Conservation (phyloP, 2,329 filamentous ascomycete species). For the Emmonsiellopsis sp. region DNA sequence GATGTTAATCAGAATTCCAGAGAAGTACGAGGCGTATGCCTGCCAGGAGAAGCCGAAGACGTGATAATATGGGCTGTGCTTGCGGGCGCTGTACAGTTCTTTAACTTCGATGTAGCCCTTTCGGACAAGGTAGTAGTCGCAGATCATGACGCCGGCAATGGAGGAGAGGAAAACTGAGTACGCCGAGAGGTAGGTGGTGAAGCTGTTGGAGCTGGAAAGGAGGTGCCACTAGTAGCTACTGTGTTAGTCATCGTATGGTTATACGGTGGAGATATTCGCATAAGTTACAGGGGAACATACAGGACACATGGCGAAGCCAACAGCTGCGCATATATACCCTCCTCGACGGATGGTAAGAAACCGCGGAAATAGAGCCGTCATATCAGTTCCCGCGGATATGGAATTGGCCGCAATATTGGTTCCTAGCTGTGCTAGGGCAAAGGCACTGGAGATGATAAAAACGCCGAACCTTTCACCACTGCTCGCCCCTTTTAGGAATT, state of each 20-base stretch:
- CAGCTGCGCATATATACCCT: slow-evolving; percentile 70
- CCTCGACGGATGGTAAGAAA: slow-evolving; percentile 80
- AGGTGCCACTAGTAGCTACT: slow-evolving; percentile 48
- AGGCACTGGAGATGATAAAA: slow-evolving; percentile 62
- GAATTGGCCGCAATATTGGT: slow-evolving; percentile 85
- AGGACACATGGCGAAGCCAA: slow-evolving; percentile 83
- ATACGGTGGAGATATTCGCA: background rate
- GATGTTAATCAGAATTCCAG: slow-evolving; percentile 80
- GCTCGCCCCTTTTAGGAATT: slow-evolving; percentile 60
- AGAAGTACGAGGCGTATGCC: slow-evolving; percentile 72
- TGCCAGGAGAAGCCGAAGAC: slow-evolving; percentile 70
- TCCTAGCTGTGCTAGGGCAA: slow-evolving; percentile 70
- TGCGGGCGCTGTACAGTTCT: slow-evolving; percentile 66
- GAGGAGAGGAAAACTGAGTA: slow-evolving; percentile 92
- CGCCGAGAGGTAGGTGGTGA: slow-evolving; percentile 83
- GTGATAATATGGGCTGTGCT: slow-evolving; percentile 59
- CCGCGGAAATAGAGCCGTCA: slow-evolving; percentile 70
- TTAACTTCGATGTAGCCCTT: slow-evolving; percentile 70
- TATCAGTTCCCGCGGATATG: slow-evolving; percentile 71
- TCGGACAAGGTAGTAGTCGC: slow-evolving; percentile 81
- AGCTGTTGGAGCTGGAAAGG: slow-evolving; percentile 65
- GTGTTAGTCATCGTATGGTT: background rate
- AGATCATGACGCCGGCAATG: slow-evolving; percentile 83
- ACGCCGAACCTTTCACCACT: slow-evolving; percentile 64
- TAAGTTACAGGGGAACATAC: slow-evolving; percentile 16